Base-by-base conservation (phyloP, 164 flowering plant genomes). In the Berberis thunbergii region DNA sequence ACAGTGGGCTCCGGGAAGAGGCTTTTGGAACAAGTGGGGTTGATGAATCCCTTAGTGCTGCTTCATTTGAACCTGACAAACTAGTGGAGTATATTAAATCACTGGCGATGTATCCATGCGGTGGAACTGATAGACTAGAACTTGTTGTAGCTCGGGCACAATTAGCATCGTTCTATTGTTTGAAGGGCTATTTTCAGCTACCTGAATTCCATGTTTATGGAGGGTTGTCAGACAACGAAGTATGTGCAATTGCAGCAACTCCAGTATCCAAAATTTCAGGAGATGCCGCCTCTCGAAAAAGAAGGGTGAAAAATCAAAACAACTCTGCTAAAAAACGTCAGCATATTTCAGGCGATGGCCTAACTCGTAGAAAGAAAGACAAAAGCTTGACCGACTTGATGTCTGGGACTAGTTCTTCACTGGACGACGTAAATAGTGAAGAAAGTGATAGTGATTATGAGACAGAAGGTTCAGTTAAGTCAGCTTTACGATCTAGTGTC, bases 381-480 rank as follows among this genome's bases (percentile, higher is more conserved):
- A 77, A 65, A 63, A 68, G 69, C 63, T 54, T 79, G 62, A 66
- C 77, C 2, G 81, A 78, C 12, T 61, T 79, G 67, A 63, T 81
- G 66, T 59, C 66, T 53, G 69, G 59, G 43, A 65, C 55, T 7
- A 44, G 26, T 13, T 50, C 57, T 63, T 49, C 58, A 4, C 56
- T 57, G 5, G 13, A 1, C 49, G 13, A 49, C 55, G 49, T 45
- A 2, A 68, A 72, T 63, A 26, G 26, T 26, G 69, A 26, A 26
- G 26, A 26, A 26, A 26, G 26, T 26, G 26, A 26, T 26, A 26
- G 52, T 61, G 73, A 61, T 38, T 49, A 59, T 45, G 63, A 41
- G 39, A 58, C 26, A 26, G 26, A 69, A 69, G 43, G 57, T 60
- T 61, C 65, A 38, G 49, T 44, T 26, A 67, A 67, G 68, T 59